Conservation (phyloP, 768 basidiomycete species). For the Suillus paluster region DNA sequence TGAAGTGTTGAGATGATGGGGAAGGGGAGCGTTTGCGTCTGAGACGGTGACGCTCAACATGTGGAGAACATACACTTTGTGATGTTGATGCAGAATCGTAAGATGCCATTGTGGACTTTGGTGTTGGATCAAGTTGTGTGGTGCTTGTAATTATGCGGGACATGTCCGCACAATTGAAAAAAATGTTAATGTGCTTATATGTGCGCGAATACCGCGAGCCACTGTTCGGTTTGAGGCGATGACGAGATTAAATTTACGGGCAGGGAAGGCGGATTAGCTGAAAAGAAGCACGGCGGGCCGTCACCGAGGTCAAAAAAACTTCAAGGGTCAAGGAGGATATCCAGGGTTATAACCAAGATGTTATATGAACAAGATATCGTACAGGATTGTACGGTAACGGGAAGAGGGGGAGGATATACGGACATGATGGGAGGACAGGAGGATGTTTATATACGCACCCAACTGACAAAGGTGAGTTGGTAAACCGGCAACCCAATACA, state of each 20-base stretch:
- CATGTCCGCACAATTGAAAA: conserved; percentile 8
- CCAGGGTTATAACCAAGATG: not conserved
- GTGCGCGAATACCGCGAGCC: conserved; percentile 9
- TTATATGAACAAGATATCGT: not conserved
- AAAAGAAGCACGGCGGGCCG: conserved; percentile 11
- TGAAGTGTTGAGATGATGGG: conserved; percentile 26
- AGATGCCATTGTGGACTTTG: conserved; percentile 20
- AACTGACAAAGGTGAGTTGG: conserved; percentile 34
- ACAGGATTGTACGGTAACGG: not conserved
- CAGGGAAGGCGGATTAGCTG: conserved; percentile 15
- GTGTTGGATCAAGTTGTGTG: conserved; percentile 11
- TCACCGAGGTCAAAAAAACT: not conserved
- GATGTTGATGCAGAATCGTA: conserved; percentile 28
- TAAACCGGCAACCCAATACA: conserved; percentile 28
- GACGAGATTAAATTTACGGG: conserved; percentile 1
- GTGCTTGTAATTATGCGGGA: conserved; percentile 10
- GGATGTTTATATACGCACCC: conserved; percentile 26
- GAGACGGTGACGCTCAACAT: conserved; percentile 27
- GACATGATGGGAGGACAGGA: conserved; percentile 35
- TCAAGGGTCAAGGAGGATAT: conserved; percentile 4
- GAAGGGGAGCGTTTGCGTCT: conserved; percentile 30
- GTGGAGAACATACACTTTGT: conserved; percentile 18
- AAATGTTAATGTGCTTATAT: not conserved
- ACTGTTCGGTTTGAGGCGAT: not conserved
- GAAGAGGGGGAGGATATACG: conserved; percentile 19